Base-by-base conservation (phyloP, 176 grass and related monocot genomes). In the Luzula sylvatica region DNA sequence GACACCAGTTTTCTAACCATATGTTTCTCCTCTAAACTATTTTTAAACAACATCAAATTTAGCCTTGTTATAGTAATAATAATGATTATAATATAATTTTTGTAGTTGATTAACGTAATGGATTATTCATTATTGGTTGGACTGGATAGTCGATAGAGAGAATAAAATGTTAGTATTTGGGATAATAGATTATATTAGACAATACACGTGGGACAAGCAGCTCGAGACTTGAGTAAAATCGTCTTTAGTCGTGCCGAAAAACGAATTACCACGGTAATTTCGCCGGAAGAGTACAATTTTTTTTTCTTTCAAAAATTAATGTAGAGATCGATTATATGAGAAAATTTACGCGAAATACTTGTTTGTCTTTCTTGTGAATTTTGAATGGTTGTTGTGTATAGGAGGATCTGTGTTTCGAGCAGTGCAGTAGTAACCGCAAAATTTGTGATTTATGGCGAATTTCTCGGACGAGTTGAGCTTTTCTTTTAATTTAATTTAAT, bases 171-270 rank as follows among this genome's bases (percentile, higher is more conserved):
- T 95, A 78, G 73, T 88, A 43, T 82, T 88, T 28, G 90, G 90
- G 20, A 95, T 85, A 55, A 95, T 95, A 66, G 83, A 88, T 75
- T 95, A 82, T 68, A 52, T 95, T 71, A 72, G 90, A 68, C 83
- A 82, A 46, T 88, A 82, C 75, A 95, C 83, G 17, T 87, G 76
- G 88, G 88, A 94, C 79, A 95, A 95, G 65, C 76, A 95, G 54
- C 60, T 95, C 23, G 89, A 88, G 60, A 85, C 83, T 25, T 88
- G 70, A 76, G 89, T 95, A 49, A 95, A 88, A 61, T 68, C 83
- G 69, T 88, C 83, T 16, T 77, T 95, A 32, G 65, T 94, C 42
- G 77, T 88, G 61, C 83, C 80, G 12, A 88, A 76, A 75, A 86
- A 95, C 22, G 77, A 71, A 42, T 76, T 70, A 45, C 90, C 90